Base-by-base conservation (phyloP, 306 rosid genomes). In the Oemleria cerasiformis region DNA sequence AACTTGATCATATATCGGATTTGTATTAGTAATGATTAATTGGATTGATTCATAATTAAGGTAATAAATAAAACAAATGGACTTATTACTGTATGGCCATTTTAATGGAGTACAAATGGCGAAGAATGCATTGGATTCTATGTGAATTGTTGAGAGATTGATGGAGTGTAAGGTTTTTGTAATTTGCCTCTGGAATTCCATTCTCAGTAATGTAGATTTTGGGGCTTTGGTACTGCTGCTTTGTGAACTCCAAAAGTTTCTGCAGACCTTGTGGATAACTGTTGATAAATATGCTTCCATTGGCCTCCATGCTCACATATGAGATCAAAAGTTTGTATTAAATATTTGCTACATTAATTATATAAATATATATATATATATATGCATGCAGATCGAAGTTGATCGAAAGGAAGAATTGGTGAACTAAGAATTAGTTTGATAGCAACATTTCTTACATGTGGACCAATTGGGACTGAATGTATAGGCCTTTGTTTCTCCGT, bases 241-340 rank as follows among this genome's bases (percentile, higher is more conserved):
- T 70, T 66, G 54, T 70, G 81, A 62, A 77, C 60, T 63, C 66
- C 71, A 77, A 63, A 50, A 77, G 51, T 47, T 77, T 77, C 23
- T 77, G 65, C 7, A 77, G 51, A 43, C 81, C 81, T 63, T 11
- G 58, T 42, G 81, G 81, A 77, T 77, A 71, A 19, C 49, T 16
- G 9, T 54, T 63, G 7, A 77, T 34, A 19, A 43, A 77, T 5
- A 17, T 38, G 42, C 65, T 63, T 15, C 67, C 76, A 13, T 71
- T 62, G 7, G 71, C 23, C 81, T 74, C 66, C 39, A n/a, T n/a
- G n/a, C n/a, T n/a, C n/a, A n/a, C n/a, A n/a, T n/a, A n/a, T n/a
- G n/a, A n/a, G n/a, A n/a, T n/a, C n/a, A n/a, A n/a, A n/a, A n/a
- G n/a, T n/a, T n/a, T n/a, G n/a, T n/a, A n/a, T n/a, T n/a, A 34